Conservation (phyloP, 306 rosid genomes). For the Fragaria ananassa region DNA sequence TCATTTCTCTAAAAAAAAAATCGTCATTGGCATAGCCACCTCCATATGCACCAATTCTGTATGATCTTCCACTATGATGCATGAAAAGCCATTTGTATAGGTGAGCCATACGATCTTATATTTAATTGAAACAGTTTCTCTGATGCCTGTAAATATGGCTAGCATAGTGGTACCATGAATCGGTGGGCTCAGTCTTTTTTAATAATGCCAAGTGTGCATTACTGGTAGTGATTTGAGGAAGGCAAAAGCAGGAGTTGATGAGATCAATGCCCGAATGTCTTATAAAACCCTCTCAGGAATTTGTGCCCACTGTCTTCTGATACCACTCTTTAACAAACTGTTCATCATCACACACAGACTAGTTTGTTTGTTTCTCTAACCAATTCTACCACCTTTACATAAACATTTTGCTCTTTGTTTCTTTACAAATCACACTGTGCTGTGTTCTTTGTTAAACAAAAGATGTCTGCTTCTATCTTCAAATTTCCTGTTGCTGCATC, state of each 20-base stretch:
- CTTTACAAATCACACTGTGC: neutral
- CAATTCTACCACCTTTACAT: constrained; percentile 19
- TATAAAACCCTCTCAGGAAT: neutral
- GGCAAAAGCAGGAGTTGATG: constrained; percentile 8
- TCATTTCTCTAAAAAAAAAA: too few species aligned
- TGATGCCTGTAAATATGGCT: neutral
- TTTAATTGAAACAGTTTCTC: neutral
- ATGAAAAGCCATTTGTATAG: neutral
- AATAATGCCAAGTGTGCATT: neutral
- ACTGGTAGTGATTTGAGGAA: neutral
- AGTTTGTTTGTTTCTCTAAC: constrained; percentile 25
- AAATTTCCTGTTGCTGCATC: constrained; percentile 26
- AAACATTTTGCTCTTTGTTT: neutral
- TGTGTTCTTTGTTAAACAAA: neutral
- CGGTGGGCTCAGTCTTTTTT: neutral
- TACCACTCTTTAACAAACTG: constrained; percentile 15
- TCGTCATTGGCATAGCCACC: neutral
- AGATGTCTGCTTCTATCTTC: constrained; percentile 50
- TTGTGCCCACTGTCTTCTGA: constrained; percentile 31
- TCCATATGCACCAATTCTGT: neutral
- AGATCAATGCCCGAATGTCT: constrained; percentile 21
- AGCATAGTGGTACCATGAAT: neutral
- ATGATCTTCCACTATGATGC: neutral
- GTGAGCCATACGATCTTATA: neutral
- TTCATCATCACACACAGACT: constrained; percentile 16